Percentiles rank a stretch among this genome's conserved stretches.
Conservation (phyloP, 164 flowering plant genomes). For the Buxus sempervirens region DNA sequence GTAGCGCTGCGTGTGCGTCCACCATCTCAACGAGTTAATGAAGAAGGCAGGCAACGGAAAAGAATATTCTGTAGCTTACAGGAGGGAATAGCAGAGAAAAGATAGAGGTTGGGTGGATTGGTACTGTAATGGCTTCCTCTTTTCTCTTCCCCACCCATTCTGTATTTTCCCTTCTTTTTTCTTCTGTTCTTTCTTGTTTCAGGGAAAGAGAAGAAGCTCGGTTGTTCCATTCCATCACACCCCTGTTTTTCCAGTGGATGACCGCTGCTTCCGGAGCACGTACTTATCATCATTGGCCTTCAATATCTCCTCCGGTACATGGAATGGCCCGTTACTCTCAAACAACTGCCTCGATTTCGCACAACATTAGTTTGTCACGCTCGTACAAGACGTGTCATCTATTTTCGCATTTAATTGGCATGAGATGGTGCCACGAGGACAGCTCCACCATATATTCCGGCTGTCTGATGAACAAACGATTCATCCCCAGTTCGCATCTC, state of each 20-base stretch:
- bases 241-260: neutral
- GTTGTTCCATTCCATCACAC: no score
- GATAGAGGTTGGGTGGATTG: neutral
- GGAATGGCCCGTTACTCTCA: no score
- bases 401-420: no score
- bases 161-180: neutral
- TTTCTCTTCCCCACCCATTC: neutral
- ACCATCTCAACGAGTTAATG: neutral
- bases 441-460: no score
- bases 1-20: neutral
- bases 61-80: neutral
- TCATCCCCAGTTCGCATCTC: no score
- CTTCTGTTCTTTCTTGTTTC: neutral
- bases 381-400: no score
- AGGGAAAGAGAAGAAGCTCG: neutral
- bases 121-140: neutral
- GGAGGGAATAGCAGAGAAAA: neutral
- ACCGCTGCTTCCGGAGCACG: slow-evolving; percentile 1
- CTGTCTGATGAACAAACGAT: no score
- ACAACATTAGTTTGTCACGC: no score
- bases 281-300: no score
- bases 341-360: no score
- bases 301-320: no score
- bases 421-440: no score
- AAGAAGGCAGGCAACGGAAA: neutral